Percentiles rank a stretch among this genome's conserved stretches.
Evolutionary conservation across 129 eudicot genomes (phyloP).

Genomic region (Pseudognaphalium luteoalbum): DNA sequence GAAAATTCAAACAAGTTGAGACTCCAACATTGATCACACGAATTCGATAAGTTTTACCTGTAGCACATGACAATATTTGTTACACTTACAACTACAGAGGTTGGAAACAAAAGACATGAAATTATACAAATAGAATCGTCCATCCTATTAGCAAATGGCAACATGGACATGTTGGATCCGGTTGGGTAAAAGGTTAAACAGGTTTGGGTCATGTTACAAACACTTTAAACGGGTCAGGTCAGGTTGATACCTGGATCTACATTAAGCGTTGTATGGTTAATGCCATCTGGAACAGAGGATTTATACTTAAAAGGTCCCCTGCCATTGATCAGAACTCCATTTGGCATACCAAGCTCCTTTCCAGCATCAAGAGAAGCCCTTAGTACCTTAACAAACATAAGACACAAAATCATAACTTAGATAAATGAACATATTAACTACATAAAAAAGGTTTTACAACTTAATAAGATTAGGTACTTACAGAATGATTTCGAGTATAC

Average conservation of each 20-base stretch:
- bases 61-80: conserved; percentile 4
- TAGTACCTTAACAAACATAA: conserved; percentile 38
- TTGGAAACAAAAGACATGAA: not conserved
- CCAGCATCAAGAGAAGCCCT: conserved; percentile 67
- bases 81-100: not conserved
- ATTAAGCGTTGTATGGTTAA: conserved; percentile 63
- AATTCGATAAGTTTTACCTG: conserved; percentile 85
- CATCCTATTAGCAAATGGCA: not conserved
- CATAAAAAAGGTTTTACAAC: not conserved
- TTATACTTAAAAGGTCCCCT: conserved; percentile 87
- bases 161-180: too few relatives aligned
- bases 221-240: too few relatives aligned
- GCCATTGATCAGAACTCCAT: conserved; percentile 95
- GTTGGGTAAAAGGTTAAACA: not conserved
- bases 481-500: conserved; percentile 79
- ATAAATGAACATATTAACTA: not conserved
- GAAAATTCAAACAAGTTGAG: conserved; percentile 82
- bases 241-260: conserved; percentile 60
- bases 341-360: conserved; percentile 71
- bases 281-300: conserved; percentile 61
- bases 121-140: not conserved
- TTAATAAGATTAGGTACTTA: conserved; percentile 21
- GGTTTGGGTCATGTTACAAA: not conserved
- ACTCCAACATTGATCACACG: conserved; percentile 89
- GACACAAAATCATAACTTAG: not conserved